Conservation (phyloP, 805 yeast species). For the Metschnikowia cerradonensis region DNA sequence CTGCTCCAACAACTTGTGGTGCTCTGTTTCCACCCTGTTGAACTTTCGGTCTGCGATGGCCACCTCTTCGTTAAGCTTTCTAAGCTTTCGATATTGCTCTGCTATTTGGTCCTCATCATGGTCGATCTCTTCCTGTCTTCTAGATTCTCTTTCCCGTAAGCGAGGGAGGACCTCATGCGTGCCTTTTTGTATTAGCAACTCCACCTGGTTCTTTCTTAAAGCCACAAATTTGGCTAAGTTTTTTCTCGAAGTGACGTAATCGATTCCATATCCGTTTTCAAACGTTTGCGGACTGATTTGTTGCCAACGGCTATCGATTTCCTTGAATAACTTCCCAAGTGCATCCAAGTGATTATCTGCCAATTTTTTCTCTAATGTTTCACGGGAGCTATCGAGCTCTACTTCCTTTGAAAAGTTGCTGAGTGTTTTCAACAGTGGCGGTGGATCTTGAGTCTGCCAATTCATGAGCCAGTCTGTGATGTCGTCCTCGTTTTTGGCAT, state of each 20-base stretch:
- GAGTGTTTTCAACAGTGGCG: conserved; percentile 17
- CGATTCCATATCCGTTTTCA: conserved; percentile 4
- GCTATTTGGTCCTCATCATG: conserved; percentile 39
- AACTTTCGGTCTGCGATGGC: conserved; percentile 29
- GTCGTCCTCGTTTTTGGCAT: conserved; percentile 27
- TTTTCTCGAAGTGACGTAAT: conserved; percentile 27
- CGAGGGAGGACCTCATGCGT: conserved; percentile 18
- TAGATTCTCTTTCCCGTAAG: conserved; percentile 24
- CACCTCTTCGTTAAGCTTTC: conserved; percentile 34
- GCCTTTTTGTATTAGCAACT: conserved; percentile 14
- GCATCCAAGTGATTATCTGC: conserved; percentile 8
- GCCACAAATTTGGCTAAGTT: conserved; percentile 27
- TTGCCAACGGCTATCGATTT: not conserved
- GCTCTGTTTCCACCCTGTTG: conserved; percentile 27
- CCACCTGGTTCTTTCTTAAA: conserved; percentile 21
- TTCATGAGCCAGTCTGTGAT: conserved; percentile 25
- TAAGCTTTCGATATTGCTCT: conserved; percentile 33
- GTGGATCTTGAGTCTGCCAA: conserved; percentile 18
- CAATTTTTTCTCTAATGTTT: conserved; percentile 18
- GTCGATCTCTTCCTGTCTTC: conserved; percentile 32
- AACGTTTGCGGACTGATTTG: not conserved
- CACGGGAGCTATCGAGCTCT: conserved; percentile 19
- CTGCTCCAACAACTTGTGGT: conserved; percentile 17
- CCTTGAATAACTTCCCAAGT: conserved; percentile 8
- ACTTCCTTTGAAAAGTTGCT: conserved; percentile 21